These are phyloP conservation scores for Yarrowia yakushimensis DNA, from an alignment of 805 yeast species.

Conservation along the genomic window DNA sequence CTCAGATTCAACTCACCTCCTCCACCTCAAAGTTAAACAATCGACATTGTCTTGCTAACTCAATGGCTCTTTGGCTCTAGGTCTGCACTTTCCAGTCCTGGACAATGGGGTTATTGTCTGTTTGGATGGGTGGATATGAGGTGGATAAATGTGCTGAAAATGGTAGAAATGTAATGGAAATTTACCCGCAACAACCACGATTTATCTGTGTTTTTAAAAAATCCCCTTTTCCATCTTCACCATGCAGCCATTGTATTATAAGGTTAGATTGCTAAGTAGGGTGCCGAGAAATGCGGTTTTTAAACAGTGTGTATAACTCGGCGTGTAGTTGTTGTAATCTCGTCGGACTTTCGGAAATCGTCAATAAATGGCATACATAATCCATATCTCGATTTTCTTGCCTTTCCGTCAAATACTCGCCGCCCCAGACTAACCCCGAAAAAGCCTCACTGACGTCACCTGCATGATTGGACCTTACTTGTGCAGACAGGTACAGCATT, in stretches of 20 bases:
- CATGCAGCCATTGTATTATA: neutral
- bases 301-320: neutral
- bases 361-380: too few relatives aligned
- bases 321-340: neutral
- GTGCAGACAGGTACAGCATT: neutral
- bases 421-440: neutral
- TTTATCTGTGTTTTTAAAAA: neutral
- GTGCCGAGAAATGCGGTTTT: neutral
- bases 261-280: slow-evolving; percentile 4
- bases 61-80: neutral
- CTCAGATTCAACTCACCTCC: neutral
- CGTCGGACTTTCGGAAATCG: neutral
- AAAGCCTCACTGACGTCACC: slow-evolving; percentile 17
- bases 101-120: neutral
- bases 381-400: neutral
- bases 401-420: too few relatives aligned
- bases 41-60: slow-evolving; percentile 19
- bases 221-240: neutral
- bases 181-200: too few relatives aligned
- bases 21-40: slow-evolving; percentile 13
- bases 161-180: too few relatives aligned
- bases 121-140: neutral
- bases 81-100: neutral
- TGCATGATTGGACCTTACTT: slow-evolving; percentile 1
- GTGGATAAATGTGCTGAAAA: too few relatives aligned